Conservation (phyloP, 805 yeast species). For the Yamadazyma sp. region DNA sequence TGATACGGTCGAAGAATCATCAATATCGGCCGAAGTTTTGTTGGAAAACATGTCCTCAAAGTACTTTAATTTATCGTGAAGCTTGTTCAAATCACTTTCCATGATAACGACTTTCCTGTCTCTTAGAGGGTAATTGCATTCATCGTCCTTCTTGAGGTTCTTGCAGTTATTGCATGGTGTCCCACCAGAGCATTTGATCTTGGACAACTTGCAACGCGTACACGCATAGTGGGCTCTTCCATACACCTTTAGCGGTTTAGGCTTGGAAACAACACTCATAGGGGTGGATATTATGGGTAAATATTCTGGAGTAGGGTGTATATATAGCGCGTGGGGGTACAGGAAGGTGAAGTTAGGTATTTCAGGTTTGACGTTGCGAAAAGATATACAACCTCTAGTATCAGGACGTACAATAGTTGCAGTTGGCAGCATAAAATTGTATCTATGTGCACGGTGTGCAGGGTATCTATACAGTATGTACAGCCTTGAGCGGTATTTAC, state of each 20-base stretch:
- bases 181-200: slow-evolving; percentile 43
- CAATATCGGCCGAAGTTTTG: background rate
- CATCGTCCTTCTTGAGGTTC: slow-evolving; percentile 28
- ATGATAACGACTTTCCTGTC: slow-evolving; percentile 44
- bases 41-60: slow-evolving; percentile 21
- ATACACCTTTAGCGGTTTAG: slow-evolving; percentile 39
- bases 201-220: slow-evolving; percentile 39
- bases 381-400: no score
- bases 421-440: no score
- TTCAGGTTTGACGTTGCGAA: no score
- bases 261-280: slow-evolving; percentile 10
- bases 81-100: slow-evolving; percentile 39
- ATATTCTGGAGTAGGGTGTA: no score
- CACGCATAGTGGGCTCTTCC: slow-evolving; percentile 46
- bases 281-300: no score
- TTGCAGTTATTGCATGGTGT: slow-evolving; percentile 43
- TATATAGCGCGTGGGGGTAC: no score
- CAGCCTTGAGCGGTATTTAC: no score
- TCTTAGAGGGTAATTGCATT: slow-evolving; percentile 36
- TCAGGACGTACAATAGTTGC: no score
- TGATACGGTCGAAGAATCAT: background rate
- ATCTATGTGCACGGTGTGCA: no score
- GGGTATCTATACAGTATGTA: no score
- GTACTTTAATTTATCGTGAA: slow-evolving; percentile 32
- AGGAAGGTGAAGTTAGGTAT: no score